Evolutionary conservation across 139 green algal genomes (phyloP).

Genomic region (Chlorella sorokiniana): DNA sequence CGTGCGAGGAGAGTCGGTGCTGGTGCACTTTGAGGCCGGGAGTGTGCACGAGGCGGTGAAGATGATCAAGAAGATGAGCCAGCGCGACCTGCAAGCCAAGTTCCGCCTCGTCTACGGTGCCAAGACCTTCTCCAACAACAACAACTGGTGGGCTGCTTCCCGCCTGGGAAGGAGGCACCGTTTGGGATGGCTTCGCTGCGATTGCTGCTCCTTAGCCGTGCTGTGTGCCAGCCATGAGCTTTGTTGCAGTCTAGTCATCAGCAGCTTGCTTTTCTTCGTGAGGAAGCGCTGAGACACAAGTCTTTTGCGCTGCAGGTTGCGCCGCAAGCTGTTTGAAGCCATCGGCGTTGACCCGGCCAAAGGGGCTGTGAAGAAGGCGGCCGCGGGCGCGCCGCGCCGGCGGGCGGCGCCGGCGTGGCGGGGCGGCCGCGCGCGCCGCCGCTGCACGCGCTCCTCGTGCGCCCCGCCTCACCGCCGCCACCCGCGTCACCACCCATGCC

Average conservation of each 20-base stretch:
- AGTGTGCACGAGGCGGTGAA: slow-evolving; percentile 39
- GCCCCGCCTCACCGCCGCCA: background rate
- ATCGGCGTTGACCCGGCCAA: slow-evolving; percentile 45
- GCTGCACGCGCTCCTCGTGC: background rate
- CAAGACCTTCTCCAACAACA: slow-evolving; percentile 51
- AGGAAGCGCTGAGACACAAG: too few relatives aligned
- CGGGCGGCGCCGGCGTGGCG: slow-evolving; percentile 17
- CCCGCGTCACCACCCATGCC: background rate
- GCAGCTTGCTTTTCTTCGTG: too few relatives aligned
- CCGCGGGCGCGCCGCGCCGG: background rate
- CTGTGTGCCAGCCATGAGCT: too few relatives aligned
- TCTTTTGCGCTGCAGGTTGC: too few relatives aligned
- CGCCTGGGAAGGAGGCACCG: too few relatives aligned
- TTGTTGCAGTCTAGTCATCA: too few relatives aligned
- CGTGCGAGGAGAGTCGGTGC: slow-evolving; percentile 22
- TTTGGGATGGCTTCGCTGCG: too few relatives aligned
- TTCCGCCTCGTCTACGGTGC: slow-evolving; percentile 40
- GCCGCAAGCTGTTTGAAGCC: slow-evolving; percentile 51
- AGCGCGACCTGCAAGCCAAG: slow-evolving; percentile 49
- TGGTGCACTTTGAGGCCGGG: slow-evolving; percentile 34
- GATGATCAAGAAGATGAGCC: slow-evolving; percentile 50
- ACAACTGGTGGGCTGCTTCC: too few relatives aligned
- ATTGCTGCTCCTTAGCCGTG: too few relatives aligned
- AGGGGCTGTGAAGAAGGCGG: slow-evolving; percentile 38
- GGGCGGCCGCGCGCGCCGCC: background rate